Evolutionary conservation across 305 asterid species (phyloP).

Genomic region (Striga hermonthica): DNA sequence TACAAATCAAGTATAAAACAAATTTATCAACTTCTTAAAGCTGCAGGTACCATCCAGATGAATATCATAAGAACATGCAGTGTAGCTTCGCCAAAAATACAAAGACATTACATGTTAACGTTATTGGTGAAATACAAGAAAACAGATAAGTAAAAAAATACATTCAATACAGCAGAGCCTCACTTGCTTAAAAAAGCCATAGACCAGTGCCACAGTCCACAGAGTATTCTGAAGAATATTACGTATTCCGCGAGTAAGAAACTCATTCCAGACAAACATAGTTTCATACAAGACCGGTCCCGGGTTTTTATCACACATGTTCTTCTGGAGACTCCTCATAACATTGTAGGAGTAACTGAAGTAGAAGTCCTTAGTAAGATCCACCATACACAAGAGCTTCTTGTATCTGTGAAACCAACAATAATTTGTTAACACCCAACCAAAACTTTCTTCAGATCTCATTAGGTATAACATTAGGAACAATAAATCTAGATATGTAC

Average conservation of each 20-base stretch:
- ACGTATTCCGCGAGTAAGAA: conserved; percentile 86
- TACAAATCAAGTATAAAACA: conserved; percentile 32
- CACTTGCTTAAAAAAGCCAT: conserved; percentile 97
- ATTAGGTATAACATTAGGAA: conserved; percentile 7
- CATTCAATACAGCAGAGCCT: conserved; percentile 23
- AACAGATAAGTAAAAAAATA: conserved; percentile 14
- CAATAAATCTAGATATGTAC: neutral
- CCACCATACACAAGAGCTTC: conserved; percentile 92
- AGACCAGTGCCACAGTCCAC: conserved; percentile 96
- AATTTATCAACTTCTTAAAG: conserved; percentile 25
- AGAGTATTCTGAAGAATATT: conserved; percentile 74
- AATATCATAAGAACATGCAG: conserved; percentile 15
- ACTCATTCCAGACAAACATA: conserved; percentile 99
- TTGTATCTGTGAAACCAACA: conserved; percentile 58
- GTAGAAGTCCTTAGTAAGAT: conserved; percentile 97
- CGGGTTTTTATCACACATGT: conserved; percentile 58
- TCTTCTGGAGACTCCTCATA: conserved; percentile 95
- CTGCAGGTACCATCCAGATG: conserved; percentile 21
- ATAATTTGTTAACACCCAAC: conserved; percentile 31
- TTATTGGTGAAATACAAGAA: conserved; percentile 16
- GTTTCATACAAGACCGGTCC: conserved; percentile 75
- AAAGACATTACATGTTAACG: conserved; percentile 5
- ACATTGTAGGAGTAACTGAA: conserved; percentile 95
- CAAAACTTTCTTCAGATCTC: conserved; percentile 2
- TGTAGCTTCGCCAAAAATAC: conserved; percentile 6